phyloP scores from a whole-genome alignment of 768 basidiomycete genomes.

The Rickenella mellea region DNA sequence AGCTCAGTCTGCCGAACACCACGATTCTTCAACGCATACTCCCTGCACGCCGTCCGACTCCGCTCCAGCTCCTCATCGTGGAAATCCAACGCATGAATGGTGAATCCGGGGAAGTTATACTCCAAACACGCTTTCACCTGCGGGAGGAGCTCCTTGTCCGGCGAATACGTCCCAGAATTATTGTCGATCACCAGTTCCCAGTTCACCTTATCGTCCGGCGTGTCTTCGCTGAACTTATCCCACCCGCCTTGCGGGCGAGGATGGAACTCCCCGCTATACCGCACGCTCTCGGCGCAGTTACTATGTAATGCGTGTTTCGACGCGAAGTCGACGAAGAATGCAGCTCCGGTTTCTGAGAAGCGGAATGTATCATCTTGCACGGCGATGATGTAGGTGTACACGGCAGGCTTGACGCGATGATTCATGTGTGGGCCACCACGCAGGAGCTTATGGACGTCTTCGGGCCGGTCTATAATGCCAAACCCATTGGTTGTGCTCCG shows the following conservation, averaged over 20 bases:
- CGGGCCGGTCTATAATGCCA: conserved; percentile 42
- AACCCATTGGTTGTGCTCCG: conserved; percentile 53
- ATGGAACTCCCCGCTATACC: conserved; percentile 77
- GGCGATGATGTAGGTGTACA: conserved; percentile 82
- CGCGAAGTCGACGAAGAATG: conserved; percentile 80
- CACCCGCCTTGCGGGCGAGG: conserved; percentile 63
- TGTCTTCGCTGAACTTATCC: conserved; percentile 48
- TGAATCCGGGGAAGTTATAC: conserved; percentile 63
- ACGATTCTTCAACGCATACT: conserved; percentile 52
- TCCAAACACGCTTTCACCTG: conserved; percentile 53
- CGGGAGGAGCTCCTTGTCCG: conserved; percentile 54
- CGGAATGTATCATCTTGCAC: conserved; percentile 66
- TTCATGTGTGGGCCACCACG: conserved; percentile 27
- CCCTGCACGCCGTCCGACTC: conserved; percentile 59
- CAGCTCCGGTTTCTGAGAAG: conserved; percentile 81
- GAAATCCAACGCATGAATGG: conserved; percentile 41
- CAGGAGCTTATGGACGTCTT: conserved; percentile 43
- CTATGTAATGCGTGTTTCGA: conserved; percentile 82
- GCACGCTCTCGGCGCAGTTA: conserved; percentile 56
- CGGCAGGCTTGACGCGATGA: conserved; percentile 64
- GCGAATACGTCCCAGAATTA: conserved; percentile 78
- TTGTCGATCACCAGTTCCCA: conserved; percentile 88
- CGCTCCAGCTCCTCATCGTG: conserved; percentile 45
- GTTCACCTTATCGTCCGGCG: conserved; percentile 40
- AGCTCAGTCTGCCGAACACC: conserved; percentile 52